A percentile compares a stretch with the other conserved stretches of the same genome.
Conservation (phyloP, 2,329 filamentous ascomycete species). For the Xylaria sp. region DNA sequence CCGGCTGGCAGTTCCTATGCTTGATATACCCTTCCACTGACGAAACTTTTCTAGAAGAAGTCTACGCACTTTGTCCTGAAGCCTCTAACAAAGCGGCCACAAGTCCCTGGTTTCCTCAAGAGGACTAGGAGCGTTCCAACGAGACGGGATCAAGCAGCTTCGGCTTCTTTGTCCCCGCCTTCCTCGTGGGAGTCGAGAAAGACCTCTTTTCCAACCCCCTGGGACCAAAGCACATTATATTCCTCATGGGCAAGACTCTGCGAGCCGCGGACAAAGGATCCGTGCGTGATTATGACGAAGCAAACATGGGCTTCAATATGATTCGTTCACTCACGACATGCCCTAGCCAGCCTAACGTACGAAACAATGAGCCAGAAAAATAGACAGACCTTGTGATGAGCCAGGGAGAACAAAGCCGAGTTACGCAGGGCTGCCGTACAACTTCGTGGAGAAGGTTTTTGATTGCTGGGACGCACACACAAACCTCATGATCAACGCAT, state of each 20-base stretch:
- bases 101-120: neutral
- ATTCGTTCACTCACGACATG: too few relatives aligned
- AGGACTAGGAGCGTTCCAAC: neutral
- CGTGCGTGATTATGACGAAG: neutral
- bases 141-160: neutral
- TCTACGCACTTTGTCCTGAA: constrained; percentile 35
- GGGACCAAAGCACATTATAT: neutral
- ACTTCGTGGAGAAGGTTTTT: neutral
- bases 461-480: neutral
- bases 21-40: neutral
- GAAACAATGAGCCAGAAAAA: neutral
- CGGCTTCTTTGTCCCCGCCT: constrained; percentile 24
- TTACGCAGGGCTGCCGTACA: neutral
- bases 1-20: neutral
- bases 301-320: too few relatives aligned
- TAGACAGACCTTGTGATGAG: neutral
- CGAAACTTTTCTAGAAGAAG: constrained; percentile 15
- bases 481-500: neutral
- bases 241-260: neutral
- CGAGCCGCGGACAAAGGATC: constrained; percentile 17
- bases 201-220: constrained; percentile 16
- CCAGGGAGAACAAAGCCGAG: constrained; percentile 21
- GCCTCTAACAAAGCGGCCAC: constrained; percentile 35
- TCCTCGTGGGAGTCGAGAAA: constrained; percentile 24
- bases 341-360: neutral